phyloP scores from a whole-genome alignment of 202 grass and related monocot genomes.

The Miscanthus sacchariflorus region DNA sequence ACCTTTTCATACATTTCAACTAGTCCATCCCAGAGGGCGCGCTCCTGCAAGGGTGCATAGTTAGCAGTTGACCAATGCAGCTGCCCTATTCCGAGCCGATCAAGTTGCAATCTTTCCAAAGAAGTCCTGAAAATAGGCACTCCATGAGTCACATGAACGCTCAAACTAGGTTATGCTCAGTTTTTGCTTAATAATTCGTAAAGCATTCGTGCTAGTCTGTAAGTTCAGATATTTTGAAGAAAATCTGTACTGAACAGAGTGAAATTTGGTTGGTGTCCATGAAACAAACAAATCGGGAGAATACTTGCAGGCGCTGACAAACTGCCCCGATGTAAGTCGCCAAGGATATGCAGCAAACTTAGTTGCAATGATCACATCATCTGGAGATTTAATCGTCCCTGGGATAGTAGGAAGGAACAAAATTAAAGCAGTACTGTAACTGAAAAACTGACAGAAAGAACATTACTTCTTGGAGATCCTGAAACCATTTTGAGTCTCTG shows the following conservation, averaged over 20 bases:
- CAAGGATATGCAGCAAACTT: constrained; percentile 97
- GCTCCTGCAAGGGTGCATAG: constrained; percentile 93
- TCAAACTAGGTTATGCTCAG: constrained; percentile 8
- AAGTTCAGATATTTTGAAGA: constrained; percentile 5
- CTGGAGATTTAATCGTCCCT: constrained; percentile 60
- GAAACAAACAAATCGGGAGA: constrained; percentile 64
- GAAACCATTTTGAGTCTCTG: constrained; percentile 5
- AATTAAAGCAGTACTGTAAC: constrained; percentile 9
- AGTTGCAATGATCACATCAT: constrained; percentile 84
- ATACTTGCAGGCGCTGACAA: constrained; percentile 98
- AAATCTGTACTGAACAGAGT: constrained; percentile 22
- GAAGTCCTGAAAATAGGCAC: constrained; percentile 67
- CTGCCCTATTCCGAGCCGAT: constrained; percentile 85
- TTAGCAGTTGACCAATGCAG: constrained; percentile 97
- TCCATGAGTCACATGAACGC: constrained; percentile 20
- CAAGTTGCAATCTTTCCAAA: constrained; percentile 78
- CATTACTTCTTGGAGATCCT: neutral
- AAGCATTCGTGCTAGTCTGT: neutral
- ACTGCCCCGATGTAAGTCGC: constrained; percentile 84
- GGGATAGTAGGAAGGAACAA: neutral
- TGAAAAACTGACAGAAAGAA: neutral
- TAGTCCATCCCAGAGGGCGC: constrained; percentile 82
- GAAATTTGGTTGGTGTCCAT: constrained; percentile 49
- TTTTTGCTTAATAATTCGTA: neutral
- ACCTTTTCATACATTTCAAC: constrained; percentile 98